Evolutionary conservation across 2,329 filamentous ascomycete genomes (phyloP).

Genomic region (Fusarium floridanum): DNA sequence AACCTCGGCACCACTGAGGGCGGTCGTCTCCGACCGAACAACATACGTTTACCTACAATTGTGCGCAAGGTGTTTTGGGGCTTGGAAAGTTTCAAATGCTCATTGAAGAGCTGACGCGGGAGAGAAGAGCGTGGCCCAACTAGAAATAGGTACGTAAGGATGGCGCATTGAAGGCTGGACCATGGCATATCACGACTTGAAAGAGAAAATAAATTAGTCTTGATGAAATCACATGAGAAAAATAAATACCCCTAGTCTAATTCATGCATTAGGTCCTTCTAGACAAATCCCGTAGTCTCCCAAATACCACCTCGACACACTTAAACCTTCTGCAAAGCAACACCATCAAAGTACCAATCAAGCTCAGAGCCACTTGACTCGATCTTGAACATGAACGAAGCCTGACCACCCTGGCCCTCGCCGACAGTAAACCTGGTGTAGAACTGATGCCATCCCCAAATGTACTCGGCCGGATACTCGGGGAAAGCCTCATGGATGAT

Average conservation of each 20-base stretch:
- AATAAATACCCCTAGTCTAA: neutral
- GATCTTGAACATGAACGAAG: neutral
- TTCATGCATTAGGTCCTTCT: neutral
- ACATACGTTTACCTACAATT: neutral
- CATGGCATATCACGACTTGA: neutral
- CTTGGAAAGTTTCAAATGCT: neutral
- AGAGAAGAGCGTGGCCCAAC: neutral
- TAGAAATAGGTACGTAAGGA: neutral
- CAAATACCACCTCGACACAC: neutral
- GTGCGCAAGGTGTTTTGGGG: neutral
- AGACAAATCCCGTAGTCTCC: neutral
- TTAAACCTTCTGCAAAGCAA: neutral
- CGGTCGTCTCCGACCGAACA: neutral
- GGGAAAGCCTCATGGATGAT: neutral
- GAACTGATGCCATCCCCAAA: neutral
- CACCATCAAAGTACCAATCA: slow-evolving; percentile 1
- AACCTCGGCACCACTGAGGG: neutral
- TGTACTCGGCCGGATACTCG: neutral
- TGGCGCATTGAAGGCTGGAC: neutral
- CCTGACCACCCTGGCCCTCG: neutral
- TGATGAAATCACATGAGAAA: neutral
- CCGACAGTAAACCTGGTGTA: neutral
- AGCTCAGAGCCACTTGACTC: neutral
- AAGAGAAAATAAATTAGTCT: neutral
- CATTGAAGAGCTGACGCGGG: neutral